Evolutionary conservation across 1,284 basidiomycete genomes (phyloP).

Genomic region (Dichomitus squalens): DNA sequence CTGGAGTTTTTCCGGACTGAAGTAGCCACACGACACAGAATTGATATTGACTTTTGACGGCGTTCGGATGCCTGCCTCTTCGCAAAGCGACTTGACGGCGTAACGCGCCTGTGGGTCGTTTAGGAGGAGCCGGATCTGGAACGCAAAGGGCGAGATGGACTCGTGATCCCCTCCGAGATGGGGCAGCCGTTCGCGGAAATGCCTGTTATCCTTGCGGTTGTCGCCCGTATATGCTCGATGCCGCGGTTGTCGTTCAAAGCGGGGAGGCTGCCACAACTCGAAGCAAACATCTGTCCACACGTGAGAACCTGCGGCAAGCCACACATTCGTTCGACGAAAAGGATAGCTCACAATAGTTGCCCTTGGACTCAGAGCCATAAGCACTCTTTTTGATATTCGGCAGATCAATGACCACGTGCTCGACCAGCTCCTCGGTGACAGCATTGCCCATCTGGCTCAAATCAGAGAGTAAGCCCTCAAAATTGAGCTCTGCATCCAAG

Average conservation of each 20-base stretch:
- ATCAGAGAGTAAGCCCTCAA: neutral
- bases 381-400: slow-evolving; percentile 60
- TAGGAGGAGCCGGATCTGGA: slow-evolving; percentile 63
- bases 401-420: slow-evolving; percentile 55
- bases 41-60: slow-evolving; percentile 44
- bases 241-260: slow-evolving; percentile 58
- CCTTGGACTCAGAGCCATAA: slow-evolving; percentile 48
- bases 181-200: slow-evolving; percentile 57
- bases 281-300: slow-evolving; percentile 55
- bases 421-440: slow-evolving; percentile 48
- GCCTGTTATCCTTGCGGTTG: slow-evolving; percentile 37
- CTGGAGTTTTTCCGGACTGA: slow-evolving; percentile 46
- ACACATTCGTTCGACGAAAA: neutral
- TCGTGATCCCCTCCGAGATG: slow-evolving; percentile 54
- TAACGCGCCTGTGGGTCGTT: slow-evolving; percentile 42
- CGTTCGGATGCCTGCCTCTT: slow-evolving; percentile 46
- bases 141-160: slow-evolving; percentile 59
- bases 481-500: no score
- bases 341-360: slow-evolving; percentile 35
- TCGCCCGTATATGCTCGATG: slow-evolving; percentile 49
- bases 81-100: slow-evolving; percentile 53
- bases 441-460: slow-evolving; percentile 53
- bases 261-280: slow-evolving; percentile 57
- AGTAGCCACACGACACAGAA: slow-evolving; percentile 51
- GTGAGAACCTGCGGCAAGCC: neutral